Base-by-base conservation (phyloP, 2,329 filamentous ascomycete genomes). In the Penicillium olsonii region DNA sequence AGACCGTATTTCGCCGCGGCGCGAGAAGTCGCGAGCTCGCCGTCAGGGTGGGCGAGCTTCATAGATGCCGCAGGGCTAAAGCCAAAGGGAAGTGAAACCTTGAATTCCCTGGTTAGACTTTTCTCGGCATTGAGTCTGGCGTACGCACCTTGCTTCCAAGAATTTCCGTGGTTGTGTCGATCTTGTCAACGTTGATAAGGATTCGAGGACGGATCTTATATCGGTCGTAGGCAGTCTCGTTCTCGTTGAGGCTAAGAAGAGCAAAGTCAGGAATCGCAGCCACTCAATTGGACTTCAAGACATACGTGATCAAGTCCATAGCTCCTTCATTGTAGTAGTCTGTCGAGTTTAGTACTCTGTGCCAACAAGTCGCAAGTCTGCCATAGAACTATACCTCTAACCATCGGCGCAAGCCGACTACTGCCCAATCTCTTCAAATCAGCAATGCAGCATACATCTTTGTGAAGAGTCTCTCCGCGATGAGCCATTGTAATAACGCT, bases 311-410 rank as follows among this genome's bases (percentile, higher is more conserved):
- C 19, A 80, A 67, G 53, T 81, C 78, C 68, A 81, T 82, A 5
- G 79, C 78, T 5, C 80, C 80, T 52, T 78, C 79, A 59, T 83
- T 82, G 63, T 78, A 83, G 65, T 82, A 83, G 42, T 82, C 80
- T 75, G 52, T 20, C 9, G 26, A 45, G 5, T n/a, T 46, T 34
- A 53, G 31, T 18, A 19, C 17, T 26, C 40, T 5, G 33, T n/a
- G n/a, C n/a, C 26, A n/a, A 39, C 12, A 7, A 20, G 11, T 26
- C 9, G 15, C 18, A 2, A 12, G 29, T 10, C 11, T 20, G 31
- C 22, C 11, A 11, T 35, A n/a, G 15, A 20, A 34, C 45, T 26
- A 17, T 46, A 71, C 70, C 70, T 60, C 67, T 56, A 24, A 70
- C 67, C 67, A 72, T 73, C 17, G 64, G 66, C 1, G 73, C 66